Evolutionary conservation across 352 stramenopile species (phyloP), one percentile per base, ranked within the genome.

Genomic region (Globisporangium irregulare): DNA sequence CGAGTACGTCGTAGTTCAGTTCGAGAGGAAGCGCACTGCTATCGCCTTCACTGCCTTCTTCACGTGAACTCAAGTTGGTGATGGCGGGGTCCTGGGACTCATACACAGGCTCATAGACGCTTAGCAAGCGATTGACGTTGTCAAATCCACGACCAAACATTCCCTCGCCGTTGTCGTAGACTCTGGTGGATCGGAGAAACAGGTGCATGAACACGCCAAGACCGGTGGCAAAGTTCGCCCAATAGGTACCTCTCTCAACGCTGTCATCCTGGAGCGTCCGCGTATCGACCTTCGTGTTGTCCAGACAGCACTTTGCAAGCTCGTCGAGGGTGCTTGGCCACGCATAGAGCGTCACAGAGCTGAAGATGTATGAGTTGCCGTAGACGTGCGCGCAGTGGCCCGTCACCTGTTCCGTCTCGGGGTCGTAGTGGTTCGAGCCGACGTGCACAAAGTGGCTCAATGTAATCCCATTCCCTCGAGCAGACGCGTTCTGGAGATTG

Each of bases 61-160:
- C 58, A 38, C 12, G 22, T 36, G 36, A 22, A 24, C 54, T 68
- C 18, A 63, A 12, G n/a, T 38, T n/a, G 20, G 59, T 18, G 18
- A 62, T 22, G 14, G 58, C 48, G 4, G 51, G 18, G 3, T 62
- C 18, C 4, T 59, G 43, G 12, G 50, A 24, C 46, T n/a, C 57
- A 9, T 56, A 20, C 25, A 20, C 27, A 1, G 65, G 65, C 57
- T 84, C 63, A 53, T 78, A 87, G 12, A 86, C 73, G 14, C 72
- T 81, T 36, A 90, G 75, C 25, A 92, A 43, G 4, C 73, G 76
- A 61, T 91, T 91, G 73, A 86, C 80, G 43, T 92, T 83, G 59
- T 91, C 81, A 70, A 93, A 93, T 5, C 85, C 85, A 24, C 81
- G 81, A 8, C 70, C 72, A 71, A 92, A 88, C 54, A 92, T 88